Evolutionary conservation across 2,329 filamentous ascomycete species (phyloP).

Genomic region (Talaromyces sp.): DNA sequence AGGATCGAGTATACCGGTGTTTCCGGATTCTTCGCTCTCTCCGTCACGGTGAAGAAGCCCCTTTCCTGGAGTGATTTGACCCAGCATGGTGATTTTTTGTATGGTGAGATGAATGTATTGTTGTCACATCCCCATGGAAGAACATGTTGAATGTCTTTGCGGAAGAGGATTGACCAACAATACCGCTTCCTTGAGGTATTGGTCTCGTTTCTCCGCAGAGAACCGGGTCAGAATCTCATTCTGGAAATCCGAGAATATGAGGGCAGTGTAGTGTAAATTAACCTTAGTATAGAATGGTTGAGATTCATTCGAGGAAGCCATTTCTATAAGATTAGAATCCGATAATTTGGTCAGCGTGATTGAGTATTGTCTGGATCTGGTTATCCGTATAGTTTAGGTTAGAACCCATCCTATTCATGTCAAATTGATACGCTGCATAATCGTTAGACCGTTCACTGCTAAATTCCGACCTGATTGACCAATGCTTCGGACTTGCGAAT

Average conservation of each 20-base stretch:
- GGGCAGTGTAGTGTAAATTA: not conserved
- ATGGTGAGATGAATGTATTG: not conserved
- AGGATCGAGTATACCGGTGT: not conserved
- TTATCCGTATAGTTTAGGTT: not conserved
- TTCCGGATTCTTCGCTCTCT: not conserved
- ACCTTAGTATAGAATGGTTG: not conserved
- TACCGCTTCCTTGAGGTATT: not conserved
- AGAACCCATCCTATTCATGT: not conserved
- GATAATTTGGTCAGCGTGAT: not conserved
- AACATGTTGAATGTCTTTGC: not conserved
- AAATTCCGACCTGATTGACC: not conserved
- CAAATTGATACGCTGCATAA: not conserved
- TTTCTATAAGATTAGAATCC: not conserved
- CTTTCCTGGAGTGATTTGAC: not conserved
- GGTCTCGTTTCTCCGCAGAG: not conserved
- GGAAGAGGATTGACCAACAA: not conserved
- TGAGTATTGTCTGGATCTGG: not conserved
- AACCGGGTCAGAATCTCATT: constrained; percentile 1
- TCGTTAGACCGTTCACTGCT: not conserved
- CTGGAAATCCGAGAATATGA: not conserved
- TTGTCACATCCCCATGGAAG: not conserved
- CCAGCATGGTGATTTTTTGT: constrained; percentile 1
- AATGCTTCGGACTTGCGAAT: not conserved
- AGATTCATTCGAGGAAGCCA: not conserved
- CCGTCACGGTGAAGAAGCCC: not conserved